Base-by-base conservation (phyloP, 1,284 basidiomycete genomes). In the Apiotrichum akiyoshidainum region DNA sequence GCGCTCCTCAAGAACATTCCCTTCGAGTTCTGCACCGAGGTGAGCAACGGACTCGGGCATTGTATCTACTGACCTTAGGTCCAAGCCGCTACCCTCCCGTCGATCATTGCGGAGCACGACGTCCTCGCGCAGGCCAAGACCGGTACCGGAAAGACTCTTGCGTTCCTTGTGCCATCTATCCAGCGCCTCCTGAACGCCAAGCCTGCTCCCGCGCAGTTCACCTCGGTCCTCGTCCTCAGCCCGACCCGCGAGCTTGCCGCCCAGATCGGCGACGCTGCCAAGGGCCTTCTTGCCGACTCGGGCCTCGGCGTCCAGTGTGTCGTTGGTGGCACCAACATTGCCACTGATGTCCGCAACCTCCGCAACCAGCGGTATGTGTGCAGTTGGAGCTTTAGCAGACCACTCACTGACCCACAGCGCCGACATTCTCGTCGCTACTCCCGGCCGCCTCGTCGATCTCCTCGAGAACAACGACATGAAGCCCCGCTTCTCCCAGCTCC, bases 121-220 rank as follows among this genome's bases (percentile, higher is more conserved):
- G 70, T 81, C 34, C 74, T 83, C 19, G 82, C 81, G 7, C 80
- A 82, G 65, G 81, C 81, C 46, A 81, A 81, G 66, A 82, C 81
- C 0, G 82, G 81, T 22, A 82, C 81, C 1, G 82, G 82, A 50
- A 83, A 83, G 68, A 83, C 82, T 12, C 67, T 82, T 17, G 81
- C 80, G 21, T 83, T 83, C 72, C 75, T 83, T 53, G 69, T 82
- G 10, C 81, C 82, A 4, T 70, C 79, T 9, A 73, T 82, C 46
- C 76, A 81, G 62, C 68, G 67, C 14, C 65, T 82, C 34, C 64
- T 77, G 58, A 55, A 65, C 16, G 54, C 65, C 13, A 52, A 60
- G 10, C 61, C 61, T 12, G 54, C 67, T 8, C 61, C 67, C 6
- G 52, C 63, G 37, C 64, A 46, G 44, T 47, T 55, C 31, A 77